Percentiles rank a stretch among this genome's conserved stretches.
Evolutionary conservation across 495 filamentous ascomycete species (phyloP).

Genomic region (Hypoxylon cercidicola): DNA sequence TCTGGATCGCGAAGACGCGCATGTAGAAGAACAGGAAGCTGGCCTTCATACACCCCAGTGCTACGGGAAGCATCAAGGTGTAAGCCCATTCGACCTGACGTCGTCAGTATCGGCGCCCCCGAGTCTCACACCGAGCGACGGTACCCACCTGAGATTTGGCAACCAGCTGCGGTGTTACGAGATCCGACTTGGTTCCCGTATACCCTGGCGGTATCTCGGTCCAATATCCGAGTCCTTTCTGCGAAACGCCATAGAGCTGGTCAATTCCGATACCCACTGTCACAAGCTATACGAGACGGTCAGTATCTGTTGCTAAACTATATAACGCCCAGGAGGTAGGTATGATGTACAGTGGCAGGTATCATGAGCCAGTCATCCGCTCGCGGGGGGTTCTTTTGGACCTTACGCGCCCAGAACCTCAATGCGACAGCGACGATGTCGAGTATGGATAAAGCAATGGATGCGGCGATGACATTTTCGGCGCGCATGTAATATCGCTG

Average conservation of each 20-base stretch:
- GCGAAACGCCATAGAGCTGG: slow-evolving; percentile 34
- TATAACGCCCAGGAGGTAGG: not conserved
- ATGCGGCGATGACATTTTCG: slow-evolving; percentile 27
- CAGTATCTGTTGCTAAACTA: not conserved
- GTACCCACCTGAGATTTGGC: slow-evolving; percentile 20
- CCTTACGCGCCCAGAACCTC: slow-evolving; percentile 41
- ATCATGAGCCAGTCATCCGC: slow-evolving; percentile 53
- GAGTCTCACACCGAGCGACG: not conserved
- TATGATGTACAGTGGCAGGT: slow-evolving; percentile 40
- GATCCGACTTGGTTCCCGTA: slow-evolving; percentile 7
- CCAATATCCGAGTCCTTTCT: slow-evolving; percentile 27
- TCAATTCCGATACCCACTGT: slow-evolving; percentile 33
- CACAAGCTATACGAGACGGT: slow-evolving; percentile 17
- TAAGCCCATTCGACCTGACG: slow-evolving; percentile 35
- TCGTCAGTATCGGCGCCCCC: slow-evolving; percentile 1
- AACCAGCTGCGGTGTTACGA: slow-evolving; percentile 26
- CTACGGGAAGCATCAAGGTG: slow-evolving; percentile 33
- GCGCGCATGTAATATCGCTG: slow-evolving; percentile 31
- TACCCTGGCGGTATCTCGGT: slow-evolving; percentile 21
- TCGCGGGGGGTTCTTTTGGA: slow-evolving; percentile 36
- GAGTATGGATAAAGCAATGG: slow-evolving; percentile 22
- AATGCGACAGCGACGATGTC: slow-evolving; percentile 35
- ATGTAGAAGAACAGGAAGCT: slow-evolving; percentile 43
- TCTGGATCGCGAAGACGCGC: slow-evolving; percentile 37
- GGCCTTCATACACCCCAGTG: slow-evolving; percentile 37